Conservation (phyloP, 768 basidiomycete species). For the Tulasnella sp. region DNA sequence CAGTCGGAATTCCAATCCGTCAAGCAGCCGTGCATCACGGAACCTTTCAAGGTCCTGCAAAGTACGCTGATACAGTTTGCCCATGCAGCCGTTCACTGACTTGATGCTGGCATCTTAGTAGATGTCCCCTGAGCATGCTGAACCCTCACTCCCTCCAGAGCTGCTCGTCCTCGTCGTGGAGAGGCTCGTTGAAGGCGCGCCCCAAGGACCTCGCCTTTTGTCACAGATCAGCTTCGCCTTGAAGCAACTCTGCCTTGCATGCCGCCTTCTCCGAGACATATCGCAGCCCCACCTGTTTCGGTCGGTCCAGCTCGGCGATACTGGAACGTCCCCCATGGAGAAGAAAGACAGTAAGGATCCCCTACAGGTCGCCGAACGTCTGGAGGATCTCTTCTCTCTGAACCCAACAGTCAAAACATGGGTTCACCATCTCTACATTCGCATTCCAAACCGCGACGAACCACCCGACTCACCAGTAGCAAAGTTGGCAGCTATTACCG, state of each 20-base stretch:
- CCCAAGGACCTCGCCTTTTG: background rate
- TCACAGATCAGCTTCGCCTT: background rate
- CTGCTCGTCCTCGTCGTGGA: background rate
- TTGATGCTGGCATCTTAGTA: background rate
- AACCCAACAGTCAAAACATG: background rate
- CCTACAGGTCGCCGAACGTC: background rate
- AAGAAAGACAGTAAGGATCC: background rate
- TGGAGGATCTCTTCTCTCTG: background rate
- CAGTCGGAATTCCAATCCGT: background rate
- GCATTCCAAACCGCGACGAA: slow-evolving; percentile 2
- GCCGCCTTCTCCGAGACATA: background rate
- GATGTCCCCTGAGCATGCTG: background rate
- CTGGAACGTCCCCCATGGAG: background rate
- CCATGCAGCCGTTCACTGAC: background rate
- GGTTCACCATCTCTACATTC: background rate
- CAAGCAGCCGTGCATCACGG: no score
- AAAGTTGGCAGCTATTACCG: background rate
- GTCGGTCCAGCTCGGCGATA: background rate
- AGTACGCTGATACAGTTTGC: background rate
- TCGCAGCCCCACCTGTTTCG: background rate
- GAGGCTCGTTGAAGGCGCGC: background rate
- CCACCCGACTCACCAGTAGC: background rate
- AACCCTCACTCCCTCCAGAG: background rate
- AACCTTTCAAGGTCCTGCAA: background rate
- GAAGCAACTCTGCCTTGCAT: background rate